Evolutionary conservation across 2,329 filamentous ascomycete species (phyloP), one percentile per base, ranked within the genome.

Genomic region (Cyphellophora europaea): DNA sequence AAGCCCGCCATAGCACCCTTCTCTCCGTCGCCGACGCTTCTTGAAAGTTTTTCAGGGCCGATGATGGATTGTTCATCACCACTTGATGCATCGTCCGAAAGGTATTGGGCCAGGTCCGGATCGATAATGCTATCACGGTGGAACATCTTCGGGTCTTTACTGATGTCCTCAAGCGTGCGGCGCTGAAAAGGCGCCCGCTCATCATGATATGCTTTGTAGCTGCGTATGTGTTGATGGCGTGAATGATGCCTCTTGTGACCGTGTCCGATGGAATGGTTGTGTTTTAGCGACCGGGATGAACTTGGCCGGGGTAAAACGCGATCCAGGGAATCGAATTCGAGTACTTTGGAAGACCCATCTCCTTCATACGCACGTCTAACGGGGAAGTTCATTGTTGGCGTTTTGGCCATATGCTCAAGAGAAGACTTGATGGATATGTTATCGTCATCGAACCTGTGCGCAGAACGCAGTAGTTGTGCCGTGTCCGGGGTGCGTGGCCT

Each of bases 71-170:
- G 84, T 46, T 98, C 88, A 49, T 94, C 88, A 8, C 8, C 21
- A 50, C 86, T 95, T 2, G 88, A 94, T 31, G 84, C 87, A 48
- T 84, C 79, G 54, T 98, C 91, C 5, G 91, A 98, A 69, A 98
- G 82, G 59, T 93, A 98, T 19, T 86, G 83, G 4, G 88, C 89
- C 35, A 98, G 66, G 52, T 98, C 91, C 1, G 91, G 91, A 54
- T 98, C 91, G 48, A 98, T 96, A 48, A 98, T 94, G 53, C 91
- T 96, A 63, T 98, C 91, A 53, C 91, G 87, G 55, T 98, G 91
- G 49, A 98, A 96, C n/a, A 87, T 87, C 11, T 88, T 81, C 21
- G 94, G 71, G 44, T 78, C 80, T 43, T 72, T 76, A 3, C 69
- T 64, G 31, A 70, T 62, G 39, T 87, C 80, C 34, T 93, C 77